A percentile compares a stretch with the other conserved stretches of the same genome.
These are phyloP conservation scores for Diaporthe ampelina DNA, from an alignment of 2,329 filamentous ascomycete genomes.

Conservation along the genomic window DNA sequence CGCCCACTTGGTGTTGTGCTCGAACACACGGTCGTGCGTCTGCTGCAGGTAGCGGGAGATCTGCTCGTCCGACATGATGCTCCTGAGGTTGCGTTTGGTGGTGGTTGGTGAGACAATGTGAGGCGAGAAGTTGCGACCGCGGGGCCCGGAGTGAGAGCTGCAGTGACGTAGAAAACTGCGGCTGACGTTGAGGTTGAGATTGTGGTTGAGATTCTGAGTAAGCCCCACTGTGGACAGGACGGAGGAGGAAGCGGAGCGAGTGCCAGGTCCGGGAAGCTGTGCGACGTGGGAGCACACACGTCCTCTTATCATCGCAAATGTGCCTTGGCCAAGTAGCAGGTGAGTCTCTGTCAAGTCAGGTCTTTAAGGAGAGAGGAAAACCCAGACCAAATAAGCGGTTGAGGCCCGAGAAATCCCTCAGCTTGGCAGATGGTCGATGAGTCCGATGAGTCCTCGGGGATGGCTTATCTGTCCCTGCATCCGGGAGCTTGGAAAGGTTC, in stretches of 20 bases:
- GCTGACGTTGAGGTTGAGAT: not conserved
- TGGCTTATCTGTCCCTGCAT: slow-evolving; percentile 16
- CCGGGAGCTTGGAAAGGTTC: slow-evolving; percentile 19
- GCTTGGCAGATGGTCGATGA: slow-evolving; percentile 15
- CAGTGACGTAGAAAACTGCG: slow-evolving; percentile 12
- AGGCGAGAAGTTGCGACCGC: slow-evolving; percentile 34
- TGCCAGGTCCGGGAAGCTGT: slow-evolving; percentile 16
- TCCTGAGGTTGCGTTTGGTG: slow-evolving; percentile 1
- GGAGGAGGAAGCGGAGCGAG: slow-evolving; percentile 27
- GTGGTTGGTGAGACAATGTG: slow-evolving; percentile 1
- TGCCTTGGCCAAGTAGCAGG: slow-evolving; percentile 3
- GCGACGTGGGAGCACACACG: slow-evolving; percentile 35
- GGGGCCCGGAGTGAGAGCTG: slow-evolving; percentile 11
- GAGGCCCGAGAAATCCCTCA: slow-evolving; percentile 28
- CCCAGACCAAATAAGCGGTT: not conserved
- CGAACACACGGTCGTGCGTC: slow-evolving; percentile 77
- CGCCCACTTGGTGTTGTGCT: slow-evolving; percentile 78
- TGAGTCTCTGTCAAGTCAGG: slow-evolving; percentile 1
- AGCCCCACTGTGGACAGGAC: not conserved
- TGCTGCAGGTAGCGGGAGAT: slow-evolving; percentile 70
- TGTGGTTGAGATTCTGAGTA: slow-evolving; percentile 12
- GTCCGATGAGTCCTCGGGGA: not conserved
- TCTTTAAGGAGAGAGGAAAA: not conserved
- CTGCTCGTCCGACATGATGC: slow-evolving; percentile 53
- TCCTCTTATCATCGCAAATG: slow-evolving; percentile 40